Base-by-base conservation (phyloP, 805 yeast species). In the Suhomyces sp. region DNA sequence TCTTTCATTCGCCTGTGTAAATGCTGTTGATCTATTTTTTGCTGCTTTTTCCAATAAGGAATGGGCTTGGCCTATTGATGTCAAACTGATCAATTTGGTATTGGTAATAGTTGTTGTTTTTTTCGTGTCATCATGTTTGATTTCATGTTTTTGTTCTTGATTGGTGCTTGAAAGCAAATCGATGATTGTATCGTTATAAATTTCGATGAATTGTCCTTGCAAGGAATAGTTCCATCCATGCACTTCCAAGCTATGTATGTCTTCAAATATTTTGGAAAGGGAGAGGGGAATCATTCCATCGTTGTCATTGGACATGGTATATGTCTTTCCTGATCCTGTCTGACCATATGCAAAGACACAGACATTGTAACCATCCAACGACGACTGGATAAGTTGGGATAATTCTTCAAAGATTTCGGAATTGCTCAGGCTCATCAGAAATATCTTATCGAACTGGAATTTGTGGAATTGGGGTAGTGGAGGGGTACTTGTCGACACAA, bases 321-420 rank as follows among this genome's bases (percentile, higher is more conserved):
- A 81, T 0, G 98, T 91, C 55, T 91, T 91, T 3, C 98, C 98
- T 0, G 97, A 65, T 75, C 87, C 60, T 0, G 98, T 93, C 59
- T 91, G 98, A 1, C 98, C 98, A 56, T 93, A 91, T 4, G 96
- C 96, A 60, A 88, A 88, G 2, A 93, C 86, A 58, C 97, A 88
- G 3, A 88, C 96, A 48, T 88, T 88, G 51, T 71, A 80, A 0
- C 98, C 98, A 59, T 91, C 95, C 10, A 90, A 57, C 1, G 95
- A 44, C 1, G 70, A 64, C 56, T 88, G 96, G 2, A 91, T 79
- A 15, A 91, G 60, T 56, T 88, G 95, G 2, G 93, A 81, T 1
- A 91, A 75, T 51, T 91, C 98, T 19, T 77, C 82, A 58, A 88
- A 93, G 0, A 93, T 74, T 17, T 76, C 82, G 1, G 44, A 46